Percentiles rank a stretch among this genome's conserved stretches.
phyloP scores from a whole-genome alignment of 2,329 filamentous ascomycete genomes.

The Fusarium musae region DNA sequence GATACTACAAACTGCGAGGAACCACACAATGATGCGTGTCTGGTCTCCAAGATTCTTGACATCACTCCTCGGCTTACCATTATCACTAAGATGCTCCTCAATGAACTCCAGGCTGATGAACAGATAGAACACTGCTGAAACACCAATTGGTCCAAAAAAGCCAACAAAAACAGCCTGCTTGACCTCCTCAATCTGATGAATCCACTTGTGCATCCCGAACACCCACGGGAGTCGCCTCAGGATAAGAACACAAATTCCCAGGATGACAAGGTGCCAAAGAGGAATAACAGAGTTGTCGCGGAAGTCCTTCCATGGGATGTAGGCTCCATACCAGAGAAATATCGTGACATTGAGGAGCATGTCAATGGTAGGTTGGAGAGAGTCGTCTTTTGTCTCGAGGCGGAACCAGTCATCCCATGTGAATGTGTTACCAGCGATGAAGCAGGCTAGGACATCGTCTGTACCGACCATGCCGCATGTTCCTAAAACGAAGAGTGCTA shows the following conservation, averaged over 20 bases:
- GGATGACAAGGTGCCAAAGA: constrained; percentile 75
- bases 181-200: constrained; percentile 80
- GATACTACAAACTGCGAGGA: constrained; percentile 83
- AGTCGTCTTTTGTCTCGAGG: constrained; percentile 87
- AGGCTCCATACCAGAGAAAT: constrained; percentile 91
- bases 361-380: constrained; percentile 92
- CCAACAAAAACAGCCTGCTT: constrained; percentile 87
- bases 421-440: constrained; percentile 90
- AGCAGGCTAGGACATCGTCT: constrained; percentile 91
- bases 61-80: constrained; percentile 52
- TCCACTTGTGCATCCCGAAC: constrained; percentile 76
- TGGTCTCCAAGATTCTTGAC: constrained; percentile 71
- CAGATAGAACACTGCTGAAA: constrained; percentile 90
- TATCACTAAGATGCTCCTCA: constrained; percentile 57
- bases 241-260: constrained; percentile 81
- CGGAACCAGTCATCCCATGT: constrained; percentile 97
- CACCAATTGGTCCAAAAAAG: constrained; percentile 93
- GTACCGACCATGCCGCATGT: constrained; percentile 89
- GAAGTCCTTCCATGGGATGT: constrained; percentile 84
- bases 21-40: constrained; percentile 83
- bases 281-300: constrained; percentile 74
- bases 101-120: constrained; percentile 85
- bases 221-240: constrained; percentile 83
- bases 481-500: constrained; percentile 87
- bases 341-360: constrained; percentile 91